Percentiles rank a stretch among this genome's conserved stretches.
Evolutionary conservation across 1,139 yeast genomes (phyloP).

Genomic region (Yamadazyma jaroonii): DNA sequence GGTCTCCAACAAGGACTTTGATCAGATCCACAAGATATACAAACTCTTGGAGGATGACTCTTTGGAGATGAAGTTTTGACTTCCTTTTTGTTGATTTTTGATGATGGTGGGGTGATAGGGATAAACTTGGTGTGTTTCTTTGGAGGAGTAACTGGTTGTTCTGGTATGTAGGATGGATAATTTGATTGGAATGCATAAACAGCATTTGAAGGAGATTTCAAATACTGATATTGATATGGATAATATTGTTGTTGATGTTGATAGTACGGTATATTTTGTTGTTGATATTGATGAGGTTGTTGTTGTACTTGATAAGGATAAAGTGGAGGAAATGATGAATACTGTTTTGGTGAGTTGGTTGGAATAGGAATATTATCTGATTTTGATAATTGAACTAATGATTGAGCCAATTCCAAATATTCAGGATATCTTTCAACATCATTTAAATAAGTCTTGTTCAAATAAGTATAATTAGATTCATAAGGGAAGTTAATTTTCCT

Average conservation of each 20-base stretch:
- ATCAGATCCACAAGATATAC: conserved; percentile 88
- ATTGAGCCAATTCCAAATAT: conserved; percentile 46
- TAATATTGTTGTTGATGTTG: conserved; percentile 11
- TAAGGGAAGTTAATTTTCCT: conserved; percentile 52
- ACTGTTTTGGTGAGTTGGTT: conserved; percentile 4
- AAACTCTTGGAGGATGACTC: conserved; percentile 47
- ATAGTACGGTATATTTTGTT: conserved; percentile 2
- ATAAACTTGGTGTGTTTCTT: conserved; percentile 29
- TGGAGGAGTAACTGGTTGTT: conserved; percentile 17
- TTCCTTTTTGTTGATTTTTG: conserved; percentile 27
- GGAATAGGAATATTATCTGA: conserved; percentile 6
- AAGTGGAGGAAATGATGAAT: conserved; percentile 14
- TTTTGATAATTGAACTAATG: conserved; percentile 37
- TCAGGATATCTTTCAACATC: conserved; percentile 49
- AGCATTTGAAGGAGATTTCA: conserved; percentile 11
- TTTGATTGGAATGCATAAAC: conserved; percentile 12
- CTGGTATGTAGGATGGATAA: conserved; percentile 11
- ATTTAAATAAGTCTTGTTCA: conserved; percentile 42
- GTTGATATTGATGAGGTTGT: conserved; percentile 3
- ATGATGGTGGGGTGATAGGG: conserved; percentile 45
- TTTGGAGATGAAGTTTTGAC: conserved; percentile 35
- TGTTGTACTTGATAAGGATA: conserved; percentile 15
- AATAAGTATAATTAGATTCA: conserved; percentile 53
- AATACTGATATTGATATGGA: conserved; percentile 13
- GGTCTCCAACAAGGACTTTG: conserved; percentile 99